Evolutionary conservation across 768 basidiomycete species (phyloP), one percentile per base, ranked within the genome.

Genomic region (Hericium coralloides): DNA sequence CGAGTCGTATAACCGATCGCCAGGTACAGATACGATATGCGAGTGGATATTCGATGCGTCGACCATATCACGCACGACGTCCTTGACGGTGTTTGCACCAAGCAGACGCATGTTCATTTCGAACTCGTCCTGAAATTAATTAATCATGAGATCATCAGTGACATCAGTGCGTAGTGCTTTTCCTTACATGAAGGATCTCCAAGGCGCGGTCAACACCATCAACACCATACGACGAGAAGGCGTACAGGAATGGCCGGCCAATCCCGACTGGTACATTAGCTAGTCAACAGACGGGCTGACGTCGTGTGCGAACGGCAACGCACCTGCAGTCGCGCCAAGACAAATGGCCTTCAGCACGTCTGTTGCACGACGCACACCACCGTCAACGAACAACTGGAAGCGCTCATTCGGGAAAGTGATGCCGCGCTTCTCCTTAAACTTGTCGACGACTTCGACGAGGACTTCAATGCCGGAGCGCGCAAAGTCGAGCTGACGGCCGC

Each of bases 81-180:
- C 91, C 50, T 79, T 78, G 47, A 97, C 70, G 0, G 81, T 86
- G 6, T 78, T 82, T 0, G 93, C 93, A 5, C 95, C 95, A 37
- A 98, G 71, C 3, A 97, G 74, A 9, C 93, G 86, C 82, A 97
- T 80, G 73, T 94, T 92, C 94, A 97, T 97, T 74, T 94, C 90
- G 64, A 98, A 91, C 71, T 98, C 95, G 63, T 93, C 91, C 92
- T 95, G 64, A 17, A 31, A 1, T 6, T 8, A 31, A 31, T 31
- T 31, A 31, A 31, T 8, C 10, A 6, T 31, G 31, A 31, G 31
- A 59, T 6, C 14, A 45, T 22, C 63, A 12, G 60, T 47, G 18
- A 41, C 49, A 52, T 8, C 5, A 48, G 31, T 51, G 8, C 49
- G 3, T 3, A 20, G 22, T 20, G 37, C 9, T 18, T 49, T 49